Conservation (phyloP, 495 filamentous ascomycete genomes). For the Podospora australis region DNA sequence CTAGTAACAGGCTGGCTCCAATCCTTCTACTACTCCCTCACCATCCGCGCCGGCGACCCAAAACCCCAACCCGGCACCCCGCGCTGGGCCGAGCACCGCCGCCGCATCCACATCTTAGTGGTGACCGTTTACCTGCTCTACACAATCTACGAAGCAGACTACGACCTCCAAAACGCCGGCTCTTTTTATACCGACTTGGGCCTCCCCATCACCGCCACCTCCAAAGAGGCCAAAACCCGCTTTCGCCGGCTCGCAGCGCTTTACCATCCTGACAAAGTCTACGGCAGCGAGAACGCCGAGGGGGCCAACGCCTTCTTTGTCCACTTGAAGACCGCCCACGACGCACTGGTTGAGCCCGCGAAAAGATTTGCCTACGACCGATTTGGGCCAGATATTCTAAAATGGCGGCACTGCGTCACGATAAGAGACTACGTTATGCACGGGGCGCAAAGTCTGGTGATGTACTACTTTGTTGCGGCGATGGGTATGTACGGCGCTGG, state of each 20-base stretch:
- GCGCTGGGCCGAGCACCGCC: slow-evolving; percentile 63
- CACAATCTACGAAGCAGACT: slow-evolving; percentile 89
- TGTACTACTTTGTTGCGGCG: slow-evolving; percentile 61
- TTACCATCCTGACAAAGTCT: slow-evolving; percentile 80
- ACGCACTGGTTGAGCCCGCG: slow-evolving; percentile 71
- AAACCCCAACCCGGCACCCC: slow-evolving; percentile 67
- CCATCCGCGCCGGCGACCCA: slow-evolving; percentile 84
- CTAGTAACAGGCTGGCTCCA: slow-evolving; percentile 75
- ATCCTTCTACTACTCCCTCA: slow-evolving; percentile 76
- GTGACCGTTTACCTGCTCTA: slow-evolving; percentile 80
- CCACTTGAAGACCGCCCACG: slow-evolving; percentile 72
- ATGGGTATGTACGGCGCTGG: slow-evolving; percentile 60
- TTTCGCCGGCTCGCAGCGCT: slow-evolving; percentile 80
- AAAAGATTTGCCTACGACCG: slow-evolving; percentile 89
- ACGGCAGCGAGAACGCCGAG: slow-evolving; percentile 13
- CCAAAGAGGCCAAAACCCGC: slow-evolving; percentile 71
- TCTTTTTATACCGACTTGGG: slow-evolving; percentile 74
- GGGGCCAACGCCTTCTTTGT: slow-evolving; percentile 60
- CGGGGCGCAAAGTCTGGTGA: slow-evolving; percentile 50
- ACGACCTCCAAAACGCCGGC: slow-evolving; percentile 59
- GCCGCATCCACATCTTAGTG: slow-evolving; percentile 74
- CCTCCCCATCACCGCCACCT: slow-evolving; percentile 59
- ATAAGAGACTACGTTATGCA: slow-evolving; percentile 64
- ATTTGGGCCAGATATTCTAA: slow-evolving; percentile 62
- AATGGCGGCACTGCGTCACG: slow-evolving; percentile 56